These are phyloP conservation scores for Bruguiera gymnorhiza DNA, from an alignment of 345 rosid species.

Conservation along the genomic window DNA sequence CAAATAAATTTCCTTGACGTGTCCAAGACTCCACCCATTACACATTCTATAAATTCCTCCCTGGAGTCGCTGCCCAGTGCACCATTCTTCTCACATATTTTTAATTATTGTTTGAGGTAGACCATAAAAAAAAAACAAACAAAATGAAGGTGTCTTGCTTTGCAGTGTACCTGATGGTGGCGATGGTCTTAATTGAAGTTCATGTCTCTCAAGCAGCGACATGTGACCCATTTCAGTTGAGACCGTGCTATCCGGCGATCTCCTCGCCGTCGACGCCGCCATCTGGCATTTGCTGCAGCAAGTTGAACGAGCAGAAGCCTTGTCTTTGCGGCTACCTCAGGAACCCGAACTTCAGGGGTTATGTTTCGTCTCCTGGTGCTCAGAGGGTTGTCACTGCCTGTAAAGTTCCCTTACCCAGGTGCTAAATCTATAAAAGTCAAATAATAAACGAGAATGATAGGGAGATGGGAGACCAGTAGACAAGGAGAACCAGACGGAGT, in stretches of 20 bases:
- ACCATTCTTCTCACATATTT: not conserved
- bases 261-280: conserved; percentile 32
- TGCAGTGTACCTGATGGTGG: conserved; percentile 7
- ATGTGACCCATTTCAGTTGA: conserved; percentile 50
- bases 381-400: conserved; percentile 38
- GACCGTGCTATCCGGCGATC: conserved; percentile 45
- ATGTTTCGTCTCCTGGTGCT: conserved; percentile 46
- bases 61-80: too few relatives aligned
- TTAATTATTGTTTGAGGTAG: not conserved
- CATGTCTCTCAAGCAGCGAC: conserved; percentile 37
- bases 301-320: conserved; percentile 52
- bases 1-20: too few relatives aligned
- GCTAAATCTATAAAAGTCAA: conserved; percentile 15
- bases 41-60: conserved; percentile 9
- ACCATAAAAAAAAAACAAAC: not conserved
- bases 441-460: too few relatives aligned
- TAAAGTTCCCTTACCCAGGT: conserved; percentile 50
- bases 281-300: conserved; percentile 46
- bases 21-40: too few relatives aligned
- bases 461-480: too few relatives aligned
- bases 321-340: conserved; percentile 61
- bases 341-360: conserved; percentile 42
- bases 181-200: conserved; percentile 5
- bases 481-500: too few relatives aligned
- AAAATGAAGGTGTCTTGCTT: conserved; percentile 3